Evolutionary conservation across 352 stramenopile genomes (phyloP).

Genomic region (Globisporangium paddicum): DNA sequence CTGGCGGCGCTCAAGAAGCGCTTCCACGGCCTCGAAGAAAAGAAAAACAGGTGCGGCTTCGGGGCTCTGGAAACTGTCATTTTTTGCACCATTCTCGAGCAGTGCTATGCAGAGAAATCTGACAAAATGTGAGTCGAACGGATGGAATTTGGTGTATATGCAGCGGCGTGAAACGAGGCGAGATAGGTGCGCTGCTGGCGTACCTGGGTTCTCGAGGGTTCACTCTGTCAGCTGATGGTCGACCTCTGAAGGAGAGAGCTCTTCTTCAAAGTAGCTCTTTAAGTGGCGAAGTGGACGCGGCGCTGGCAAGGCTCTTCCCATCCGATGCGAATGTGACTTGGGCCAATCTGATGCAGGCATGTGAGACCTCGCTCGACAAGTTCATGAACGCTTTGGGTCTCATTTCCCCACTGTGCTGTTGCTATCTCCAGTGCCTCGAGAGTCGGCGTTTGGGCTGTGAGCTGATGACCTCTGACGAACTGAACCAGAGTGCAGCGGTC

Average conservation of each 20-base stretch:
- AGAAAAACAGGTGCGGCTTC: conserved; percentile 25
- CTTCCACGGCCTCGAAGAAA: conserved; percentile 42
- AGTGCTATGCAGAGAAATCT: not conserved
- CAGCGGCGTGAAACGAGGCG: conserved; percentile 9
- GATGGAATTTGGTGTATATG: not conserved
- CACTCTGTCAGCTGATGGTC: not conserved
- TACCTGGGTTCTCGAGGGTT: conserved; percentile 7
- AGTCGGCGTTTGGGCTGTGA: conserved; percentile 24
- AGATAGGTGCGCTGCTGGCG: not conserved
- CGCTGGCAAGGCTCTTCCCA: conserved; percentile 11
- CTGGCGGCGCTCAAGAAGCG: conserved; percentile 37
- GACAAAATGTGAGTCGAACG: not conserved
- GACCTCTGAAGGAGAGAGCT: not conserved
- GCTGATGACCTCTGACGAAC: conserved; percentile 19
- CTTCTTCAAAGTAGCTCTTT: not conserved
- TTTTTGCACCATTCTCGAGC: not conserved
- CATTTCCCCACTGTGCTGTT: not conserved
- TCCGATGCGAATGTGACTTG: conserved; percentile 5
- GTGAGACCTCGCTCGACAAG: no score
- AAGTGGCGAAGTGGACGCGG: not conserved
- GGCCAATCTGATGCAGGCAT: conserved; percentile 14
- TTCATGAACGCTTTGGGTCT: not conserved
- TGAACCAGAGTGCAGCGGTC: conserved; percentile 19
- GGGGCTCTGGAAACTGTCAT: not conserved
- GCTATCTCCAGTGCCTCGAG: conserved; percentile 17